phyloP scores from a whole-genome alignment of 768 basidiomycete genomes.

The Leucosporidium yakuticum region DNA sequence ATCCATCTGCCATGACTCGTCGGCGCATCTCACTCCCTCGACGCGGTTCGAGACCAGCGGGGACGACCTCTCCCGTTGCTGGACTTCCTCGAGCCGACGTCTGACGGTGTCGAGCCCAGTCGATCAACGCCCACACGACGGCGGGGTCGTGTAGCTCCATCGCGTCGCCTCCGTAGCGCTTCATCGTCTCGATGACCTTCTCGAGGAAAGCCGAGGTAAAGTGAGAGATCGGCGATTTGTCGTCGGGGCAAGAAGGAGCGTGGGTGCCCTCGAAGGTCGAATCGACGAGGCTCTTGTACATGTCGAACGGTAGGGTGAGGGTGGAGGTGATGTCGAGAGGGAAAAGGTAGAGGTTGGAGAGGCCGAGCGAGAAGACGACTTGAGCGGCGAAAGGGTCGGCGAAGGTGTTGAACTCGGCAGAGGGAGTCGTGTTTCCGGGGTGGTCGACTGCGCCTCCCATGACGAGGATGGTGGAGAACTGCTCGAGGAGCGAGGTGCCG shows the following conservation, averaged over 20 bases:
- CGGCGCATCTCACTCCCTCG: not conserved
- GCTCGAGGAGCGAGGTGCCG: constrained; percentile 41
- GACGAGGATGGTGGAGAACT: constrained; percentile 60
- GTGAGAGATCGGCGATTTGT: constrained; percentile 18
- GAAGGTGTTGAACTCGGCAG: constrained; percentile 68
- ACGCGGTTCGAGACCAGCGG: not conserved
- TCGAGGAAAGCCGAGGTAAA: constrained; percentile 68
- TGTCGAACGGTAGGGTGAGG: constrained; percentile 68
- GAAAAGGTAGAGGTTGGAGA: constrained; percentile 52
- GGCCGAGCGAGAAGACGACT: constrained; percentile 53
- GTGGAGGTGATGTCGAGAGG: constrained; percentile 77
- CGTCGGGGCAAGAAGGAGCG: not conserved
- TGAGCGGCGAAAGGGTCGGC: constrained; percentile 68
- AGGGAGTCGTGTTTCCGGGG: constrained; percentile 73
- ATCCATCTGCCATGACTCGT: not conserved
- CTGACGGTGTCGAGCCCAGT: constrained; percentile 31
- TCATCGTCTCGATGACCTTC: constrained; percentile 67
- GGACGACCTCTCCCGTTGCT: not conserved
- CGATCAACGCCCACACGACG: constrained; percentile 79
- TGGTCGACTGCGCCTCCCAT: constrained; percentile 95
- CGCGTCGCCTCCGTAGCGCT: constrained; percentile 70
- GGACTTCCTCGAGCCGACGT: not conserved
- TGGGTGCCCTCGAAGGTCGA: constrained; percentile 4
- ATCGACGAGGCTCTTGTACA: constrained; percentile 46
- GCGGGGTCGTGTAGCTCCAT: constrained; percentile 88